phyloP scores from a whole-genome alignment of 208 protist genomes.

The Leishmania martiniquensis region DNA sequence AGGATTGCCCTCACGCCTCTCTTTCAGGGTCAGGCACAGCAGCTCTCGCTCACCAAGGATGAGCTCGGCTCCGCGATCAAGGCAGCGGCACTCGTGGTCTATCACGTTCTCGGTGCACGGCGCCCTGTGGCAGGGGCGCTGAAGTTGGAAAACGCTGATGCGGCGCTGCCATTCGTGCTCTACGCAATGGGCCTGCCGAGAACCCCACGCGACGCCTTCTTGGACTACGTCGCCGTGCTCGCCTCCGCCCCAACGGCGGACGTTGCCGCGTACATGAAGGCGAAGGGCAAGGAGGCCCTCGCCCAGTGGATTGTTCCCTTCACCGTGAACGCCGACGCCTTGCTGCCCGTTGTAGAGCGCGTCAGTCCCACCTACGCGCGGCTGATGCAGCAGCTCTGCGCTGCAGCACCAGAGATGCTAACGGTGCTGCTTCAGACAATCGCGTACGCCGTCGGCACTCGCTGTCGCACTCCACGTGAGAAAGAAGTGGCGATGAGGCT shows the following conservation, averaged over 20 bases:
- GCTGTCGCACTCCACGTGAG: constrained; percentile 74
- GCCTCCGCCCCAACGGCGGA: constrained; percentile 39
- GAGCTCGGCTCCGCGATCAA: constrained; percentile 56
- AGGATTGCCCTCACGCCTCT: constrained; percentile 40
- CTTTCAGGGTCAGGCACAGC: constrained; percentile 24
- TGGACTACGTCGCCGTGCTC: constrained; percentile 68
- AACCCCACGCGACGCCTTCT: constrained; percentile 36
- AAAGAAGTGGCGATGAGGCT: constrained; percentile 73
- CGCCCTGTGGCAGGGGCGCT: constrained; percentile 44
- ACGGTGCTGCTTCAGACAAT: constrained; percentile 46
- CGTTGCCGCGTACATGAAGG: constrained; percentile 39
- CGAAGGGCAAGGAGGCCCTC: constrained; percentile 66
- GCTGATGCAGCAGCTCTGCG: constrained; percentile 47
- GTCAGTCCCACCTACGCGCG: constrained; percentile 47
- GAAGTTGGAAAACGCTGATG: constrained; percentile 40
- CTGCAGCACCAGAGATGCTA: constrained; percentile 23
- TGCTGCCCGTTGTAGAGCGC: constrained; percentile 50
- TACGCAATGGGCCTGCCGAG: constrained; percentile 82
- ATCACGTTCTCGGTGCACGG: constrained; percentile 46
- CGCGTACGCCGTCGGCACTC: constrained; percentile 48
- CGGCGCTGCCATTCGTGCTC: constrained; percentile 51
- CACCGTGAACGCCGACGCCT: constrained; percentile 65
- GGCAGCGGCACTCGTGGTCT: constrained; percentile 42
- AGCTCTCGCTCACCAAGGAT: constrained; percentile 50
- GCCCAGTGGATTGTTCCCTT: constrained; percentile 71